Percentiles rank a stretch among this genome's conserved stretches.
Conservation (phyloP, 495 filamentous ascomycete species). For the Hypoxylon cercidicola region DNA sequence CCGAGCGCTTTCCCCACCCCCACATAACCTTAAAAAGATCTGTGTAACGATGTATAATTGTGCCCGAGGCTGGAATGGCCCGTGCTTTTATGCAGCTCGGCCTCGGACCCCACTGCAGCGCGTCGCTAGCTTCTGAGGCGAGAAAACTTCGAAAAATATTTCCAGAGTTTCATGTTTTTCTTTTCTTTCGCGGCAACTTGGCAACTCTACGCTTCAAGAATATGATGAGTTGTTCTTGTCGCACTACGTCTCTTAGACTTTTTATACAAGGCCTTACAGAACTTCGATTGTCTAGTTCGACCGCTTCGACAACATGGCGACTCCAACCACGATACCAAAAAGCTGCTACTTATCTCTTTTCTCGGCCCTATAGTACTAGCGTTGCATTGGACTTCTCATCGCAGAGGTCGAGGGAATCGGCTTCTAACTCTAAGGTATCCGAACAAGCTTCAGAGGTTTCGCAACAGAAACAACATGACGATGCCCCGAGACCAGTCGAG, state of each 20-base stretch:
- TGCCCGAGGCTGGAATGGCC: not conserved
- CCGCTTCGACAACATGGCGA: conserved; percentile 6
- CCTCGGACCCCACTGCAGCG: not conserved
- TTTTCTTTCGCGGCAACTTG: not conserved
- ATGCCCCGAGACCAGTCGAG: conserved; percentile 16
- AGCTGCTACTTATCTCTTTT: conserved; percentile 2
- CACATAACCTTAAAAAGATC: conserved; percentile 18
- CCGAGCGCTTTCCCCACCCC: conserved; percentile 10
- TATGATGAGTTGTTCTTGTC: conserved; percentile 62
- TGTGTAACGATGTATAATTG: not conserved
- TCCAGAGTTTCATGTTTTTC: not conserved
- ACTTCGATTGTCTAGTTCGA: conserved; percentile 47
- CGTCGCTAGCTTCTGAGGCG: conserved; percentile 1
- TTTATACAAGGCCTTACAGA: conserved; percentile 62
- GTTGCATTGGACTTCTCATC: conserved; percentile 19
- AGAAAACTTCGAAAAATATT: conserved; percentile 14
- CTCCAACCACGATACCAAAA: conserved; percentile 21
- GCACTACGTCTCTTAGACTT: conserved; percentile 54
- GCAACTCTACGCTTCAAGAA: conserved; percentile 10
- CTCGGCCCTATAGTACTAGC: conserved; percentile 23
- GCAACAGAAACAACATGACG: not conserved
- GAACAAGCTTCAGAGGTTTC: conserved; percentile 1
- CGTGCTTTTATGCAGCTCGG: not conserved
- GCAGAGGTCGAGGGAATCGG: not conserved
- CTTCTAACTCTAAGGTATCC: not conserved